Conservation (phyloP, 441 rosid species). For the Jatropha multifida region DNA sequence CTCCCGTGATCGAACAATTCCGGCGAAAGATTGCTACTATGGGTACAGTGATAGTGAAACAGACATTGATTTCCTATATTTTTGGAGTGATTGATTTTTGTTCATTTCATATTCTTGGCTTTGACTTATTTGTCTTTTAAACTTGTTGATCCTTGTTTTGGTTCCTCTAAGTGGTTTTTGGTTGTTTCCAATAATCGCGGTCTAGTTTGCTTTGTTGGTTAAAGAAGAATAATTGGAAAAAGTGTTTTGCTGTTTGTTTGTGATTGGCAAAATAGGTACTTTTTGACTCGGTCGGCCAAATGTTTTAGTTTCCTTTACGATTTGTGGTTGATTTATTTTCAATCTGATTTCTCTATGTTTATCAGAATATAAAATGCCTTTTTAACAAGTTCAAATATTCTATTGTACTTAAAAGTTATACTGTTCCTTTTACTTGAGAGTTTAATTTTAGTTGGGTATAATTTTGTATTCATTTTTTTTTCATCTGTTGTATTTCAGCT, state of each 20-base stretch:
- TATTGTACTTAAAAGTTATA: background rate
- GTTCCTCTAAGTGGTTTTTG: background rate
- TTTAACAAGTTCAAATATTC: background rate
- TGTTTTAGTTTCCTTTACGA: background rate
- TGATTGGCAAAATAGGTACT: background rate
- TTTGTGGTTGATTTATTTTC: background rate
- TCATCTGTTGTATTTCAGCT: conserved; percentile 47
- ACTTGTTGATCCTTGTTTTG: background rate
- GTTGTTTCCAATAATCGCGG: too few relatives aligned
- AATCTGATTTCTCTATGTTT: background rate
- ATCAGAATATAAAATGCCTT: background rate
- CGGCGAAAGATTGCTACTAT: conserved; percentile 70
- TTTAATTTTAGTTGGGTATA: background rate
- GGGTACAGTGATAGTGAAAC: conserved; percentile 44
- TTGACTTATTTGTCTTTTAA: conserved; percentile 1
- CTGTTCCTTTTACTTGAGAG: background rate
- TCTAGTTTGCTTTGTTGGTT: background rate
- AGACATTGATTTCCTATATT: conserved; percentile 15
- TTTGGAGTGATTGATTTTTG: conserved; percentile 13
- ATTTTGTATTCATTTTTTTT: background rate
- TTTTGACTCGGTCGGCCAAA: background rate
- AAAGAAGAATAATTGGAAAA: background rate
- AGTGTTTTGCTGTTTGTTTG: background rate
- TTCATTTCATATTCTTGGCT: background rate
- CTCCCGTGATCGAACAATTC: conserved; percentile 65